Evolutionary conservation across 1,284 basidiomycete genomes (phyloP).

Genomic region (Rhizoctonia solani): DNA sequence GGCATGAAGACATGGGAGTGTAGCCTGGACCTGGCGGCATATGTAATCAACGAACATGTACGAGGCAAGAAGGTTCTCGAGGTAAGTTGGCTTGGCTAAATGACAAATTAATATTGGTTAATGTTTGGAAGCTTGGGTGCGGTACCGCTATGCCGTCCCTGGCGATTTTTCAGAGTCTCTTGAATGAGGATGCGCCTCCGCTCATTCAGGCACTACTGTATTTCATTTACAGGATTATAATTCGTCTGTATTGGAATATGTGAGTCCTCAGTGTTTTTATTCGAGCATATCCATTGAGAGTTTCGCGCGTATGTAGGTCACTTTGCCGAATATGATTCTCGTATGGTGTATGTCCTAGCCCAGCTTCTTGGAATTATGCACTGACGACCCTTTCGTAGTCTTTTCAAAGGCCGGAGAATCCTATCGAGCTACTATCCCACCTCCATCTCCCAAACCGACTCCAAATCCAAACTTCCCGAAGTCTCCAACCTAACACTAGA

Average conservation of each 20-base stretch:
- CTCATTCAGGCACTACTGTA: constrained; percentile 48
- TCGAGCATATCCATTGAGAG: neutral
- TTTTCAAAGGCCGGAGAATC: constrained; percentile 56
- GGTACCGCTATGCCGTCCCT: constrained; percentile 87
- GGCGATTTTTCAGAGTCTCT: constrained; percentile 68
- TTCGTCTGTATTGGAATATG: constrained; percentile 75
- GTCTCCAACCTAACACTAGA: neutral
- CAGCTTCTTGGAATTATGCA: neutral
- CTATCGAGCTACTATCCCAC: constrained; percentile 45
- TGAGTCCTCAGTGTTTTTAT: constrained; percentile 45
- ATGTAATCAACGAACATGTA: constrained; percentile 44
- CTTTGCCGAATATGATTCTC: constrained; percentile 86
- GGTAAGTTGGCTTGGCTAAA: constrained; percentile 49
- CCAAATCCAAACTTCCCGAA: neutral
- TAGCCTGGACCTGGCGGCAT: constrained; percentile 80
- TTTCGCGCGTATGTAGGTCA: constrained; percentile 49
- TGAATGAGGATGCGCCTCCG: too few relatives aligned
- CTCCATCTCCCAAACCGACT: neutral
- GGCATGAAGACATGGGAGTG: constrained; percentile 99
- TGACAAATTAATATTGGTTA: neutral
- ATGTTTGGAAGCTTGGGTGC: constrained; percentile 73
- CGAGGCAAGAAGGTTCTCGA: constrained; percentile 63
- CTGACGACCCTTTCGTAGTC: constrained; percentile 44
- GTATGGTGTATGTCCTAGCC: constrained; percentile 71
- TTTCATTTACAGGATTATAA: constrained; percentile 97